A percentile compares a stretch with the other conserved stretches of the same genome.
phyloP scores from a whole-genome alignment of 768 basidiomycete species.

The Leccinum uliginosum region DNA sequence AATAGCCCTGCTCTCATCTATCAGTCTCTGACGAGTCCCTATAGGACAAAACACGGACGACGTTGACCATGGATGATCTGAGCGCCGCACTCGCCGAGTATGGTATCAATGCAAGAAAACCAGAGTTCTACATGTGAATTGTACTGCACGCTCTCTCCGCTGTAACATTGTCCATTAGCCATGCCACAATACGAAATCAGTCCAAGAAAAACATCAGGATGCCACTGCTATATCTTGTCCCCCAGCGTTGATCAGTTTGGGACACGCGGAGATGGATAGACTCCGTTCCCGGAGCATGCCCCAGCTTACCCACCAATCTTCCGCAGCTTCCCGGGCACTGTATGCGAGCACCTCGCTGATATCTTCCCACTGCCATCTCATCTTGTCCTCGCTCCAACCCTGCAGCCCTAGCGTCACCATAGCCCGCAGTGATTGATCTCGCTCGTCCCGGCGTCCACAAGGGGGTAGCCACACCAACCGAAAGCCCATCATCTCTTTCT shows the following conservation, averaged over 20 bases:
- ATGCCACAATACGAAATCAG: background rate
- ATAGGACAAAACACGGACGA: conserved; percentile 88
- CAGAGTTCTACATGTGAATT: conserved; percentile 81
- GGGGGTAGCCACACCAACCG: conserved; percentile 37
- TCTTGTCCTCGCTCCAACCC: conserved; percentile 42
- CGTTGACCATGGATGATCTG: conserved; percentile 96
- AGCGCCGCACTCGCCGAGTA: conserved; percentile 92
- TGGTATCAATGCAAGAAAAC: conserved; percentile 90
- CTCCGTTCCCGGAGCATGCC: conserved; percentile 39
- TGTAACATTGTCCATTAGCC: background rate
- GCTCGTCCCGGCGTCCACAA: conserved; percentile 38
- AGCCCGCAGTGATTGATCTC: conserved; percentile 35
- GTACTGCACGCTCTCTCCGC: conserved; percentile 1
- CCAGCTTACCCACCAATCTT: conserved; percentile 60
- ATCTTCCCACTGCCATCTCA: conserved; percentile 47
- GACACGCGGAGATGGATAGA: background rate
- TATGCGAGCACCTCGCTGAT: conserved; percentile 45
- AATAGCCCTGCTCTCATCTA: background rate
- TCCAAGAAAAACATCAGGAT: background rate
- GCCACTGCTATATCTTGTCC: background rate
- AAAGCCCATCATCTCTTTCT: conserved; percentile 40
- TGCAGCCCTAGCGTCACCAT: conserved; percentile 15
- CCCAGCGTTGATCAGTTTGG: background rate
- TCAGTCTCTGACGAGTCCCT: background rate
- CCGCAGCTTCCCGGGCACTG: conserved; percentile 49